Conservation (phyloP, 2,329 filamentous ascomycete genomes). For the Sclerotinia trifoliorum region DNA sequence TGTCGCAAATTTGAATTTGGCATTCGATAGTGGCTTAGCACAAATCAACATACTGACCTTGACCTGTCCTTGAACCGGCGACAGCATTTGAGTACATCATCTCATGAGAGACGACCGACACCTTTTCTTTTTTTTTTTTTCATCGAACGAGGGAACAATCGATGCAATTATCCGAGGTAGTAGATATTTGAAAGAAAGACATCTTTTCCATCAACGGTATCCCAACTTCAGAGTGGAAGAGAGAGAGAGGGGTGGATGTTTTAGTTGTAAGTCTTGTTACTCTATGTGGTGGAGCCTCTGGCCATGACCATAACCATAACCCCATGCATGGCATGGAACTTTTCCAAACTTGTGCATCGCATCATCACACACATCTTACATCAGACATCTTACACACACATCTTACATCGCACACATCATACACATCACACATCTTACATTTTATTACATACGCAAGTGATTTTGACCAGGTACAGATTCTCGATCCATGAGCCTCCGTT, state of each 20-base stretch:
- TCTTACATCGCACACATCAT: too few species aligned
- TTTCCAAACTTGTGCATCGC: too few species aligned
- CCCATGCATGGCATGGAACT: too few species aligned
- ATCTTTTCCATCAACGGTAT: too few species aligned
- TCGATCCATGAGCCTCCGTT: background rate
- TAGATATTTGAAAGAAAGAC: background rate
- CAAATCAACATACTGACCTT: too few species aligned
- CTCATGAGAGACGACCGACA: background rate
- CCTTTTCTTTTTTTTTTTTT: background rate
- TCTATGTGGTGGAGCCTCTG: background rate
- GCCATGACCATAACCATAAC: too few species aligned
- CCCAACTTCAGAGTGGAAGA: too few species aligned
- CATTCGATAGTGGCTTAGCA: constrained; percentile 4
- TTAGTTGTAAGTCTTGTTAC: too few species aligned
- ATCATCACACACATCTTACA: too few species aligned
- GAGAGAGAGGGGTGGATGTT: too few species aligned
- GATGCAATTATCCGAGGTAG: background rate
- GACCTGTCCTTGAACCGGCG: background rate
- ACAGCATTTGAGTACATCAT: background rate
- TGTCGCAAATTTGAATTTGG: constrained; percentile 22
- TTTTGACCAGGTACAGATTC: background rate
- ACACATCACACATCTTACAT: too few species aligned
- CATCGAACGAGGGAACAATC: background rate
- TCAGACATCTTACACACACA: too few species aligned
- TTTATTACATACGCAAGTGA: background rate